Conservation (phyloP, 768 basidiomycete species). For the Sarcodon sp. region DNA sequence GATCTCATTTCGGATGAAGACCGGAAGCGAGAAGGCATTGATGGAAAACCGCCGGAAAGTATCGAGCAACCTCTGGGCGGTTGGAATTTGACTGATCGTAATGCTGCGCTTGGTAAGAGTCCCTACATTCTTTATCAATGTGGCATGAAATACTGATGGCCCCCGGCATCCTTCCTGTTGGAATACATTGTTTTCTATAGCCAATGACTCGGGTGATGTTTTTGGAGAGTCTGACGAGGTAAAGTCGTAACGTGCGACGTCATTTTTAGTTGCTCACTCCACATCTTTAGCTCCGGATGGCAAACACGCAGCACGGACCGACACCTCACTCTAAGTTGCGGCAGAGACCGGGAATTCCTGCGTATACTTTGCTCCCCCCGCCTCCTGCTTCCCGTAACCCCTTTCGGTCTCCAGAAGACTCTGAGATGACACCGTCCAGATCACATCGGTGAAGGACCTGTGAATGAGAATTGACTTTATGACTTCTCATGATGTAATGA, state of each 20-base stretch:
- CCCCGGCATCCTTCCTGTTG: neutral
- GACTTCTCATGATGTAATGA: too few relatives aligned
- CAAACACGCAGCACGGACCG: too few relatives aligned
- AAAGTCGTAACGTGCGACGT: neutral
- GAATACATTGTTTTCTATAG: conserved; percentile 3
- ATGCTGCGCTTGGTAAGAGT: conserved; percentile 32
- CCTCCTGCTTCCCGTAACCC: too few relatives aligned
- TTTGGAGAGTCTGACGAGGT: conserved; percentile 11
- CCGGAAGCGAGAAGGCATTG: conserved; percentile 6
- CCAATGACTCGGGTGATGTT: conserved; percentile 12
- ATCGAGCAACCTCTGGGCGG: conserved; percentile 16
- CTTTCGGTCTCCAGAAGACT: too few relatives aligned
- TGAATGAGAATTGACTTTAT: too few relatives aligned
- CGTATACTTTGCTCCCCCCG: too few relatives aligned
- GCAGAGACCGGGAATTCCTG: too few relatives aligned
- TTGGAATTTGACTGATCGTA: conserved; percentile 39
- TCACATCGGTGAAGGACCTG: too few relatives aligned
- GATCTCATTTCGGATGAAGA: conserved; percentile 37
- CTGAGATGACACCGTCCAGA: too few relatives aligned
- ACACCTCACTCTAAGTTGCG: too few relatives aligned
- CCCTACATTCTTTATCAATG: neutral
- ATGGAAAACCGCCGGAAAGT: neutral
- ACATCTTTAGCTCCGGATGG: too few relatives aligned
- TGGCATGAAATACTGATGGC: neutral
- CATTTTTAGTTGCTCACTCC: too few relatives aligned